A percentile compares a stretch with the other conserved stretches of the same genome.
Evolutionary conservation across 345 rosid genomes (phyloP).

Genomic region (Eucalyptus tenuipes): DNA sequence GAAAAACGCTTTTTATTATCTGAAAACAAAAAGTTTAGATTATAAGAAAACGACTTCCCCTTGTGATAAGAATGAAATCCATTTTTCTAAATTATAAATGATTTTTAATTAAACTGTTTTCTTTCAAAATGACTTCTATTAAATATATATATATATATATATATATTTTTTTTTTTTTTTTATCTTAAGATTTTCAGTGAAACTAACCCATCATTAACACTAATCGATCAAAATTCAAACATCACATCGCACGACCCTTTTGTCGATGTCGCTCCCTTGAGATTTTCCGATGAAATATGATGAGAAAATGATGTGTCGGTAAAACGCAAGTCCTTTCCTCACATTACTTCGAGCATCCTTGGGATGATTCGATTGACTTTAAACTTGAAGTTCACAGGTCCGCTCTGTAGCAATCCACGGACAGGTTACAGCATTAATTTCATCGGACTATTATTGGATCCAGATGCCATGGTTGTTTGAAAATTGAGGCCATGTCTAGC

Average conservation of each 20-base stretch:
- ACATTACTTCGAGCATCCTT: background rate
- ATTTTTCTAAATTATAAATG: too few relatives aligned
- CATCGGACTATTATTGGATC: background rate
- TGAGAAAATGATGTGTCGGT: background rate
- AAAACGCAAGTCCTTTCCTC: background rate
- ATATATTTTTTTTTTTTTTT: too few relatives aligned
- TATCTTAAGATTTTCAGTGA: background rate
- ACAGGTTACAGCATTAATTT: background rate
- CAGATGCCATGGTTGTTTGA: background rate
- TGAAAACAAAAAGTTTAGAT: too few relatives aligned
- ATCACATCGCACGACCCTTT: background rate
- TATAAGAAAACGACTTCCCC: accelerated
- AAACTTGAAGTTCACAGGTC: background rate
- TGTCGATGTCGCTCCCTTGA: background rate
- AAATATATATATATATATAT: too few relatives aligned
- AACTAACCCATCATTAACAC: background rate
- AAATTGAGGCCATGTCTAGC: background rate
- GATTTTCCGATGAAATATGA: background rate
- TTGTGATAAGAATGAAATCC: accelerated
- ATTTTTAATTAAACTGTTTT: too few relatives aligned
- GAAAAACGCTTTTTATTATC: accelerated
- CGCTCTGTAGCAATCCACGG: background rate
- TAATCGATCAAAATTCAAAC: background rate
- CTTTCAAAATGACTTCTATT: background rate
- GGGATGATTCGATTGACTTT: background rate